These are phyloP conservation scores for Dactylellina parvicollis DNA, from an alignment of 2,329 filamentous ascomycete genomes.

Conservation along the genomic window DNA sequence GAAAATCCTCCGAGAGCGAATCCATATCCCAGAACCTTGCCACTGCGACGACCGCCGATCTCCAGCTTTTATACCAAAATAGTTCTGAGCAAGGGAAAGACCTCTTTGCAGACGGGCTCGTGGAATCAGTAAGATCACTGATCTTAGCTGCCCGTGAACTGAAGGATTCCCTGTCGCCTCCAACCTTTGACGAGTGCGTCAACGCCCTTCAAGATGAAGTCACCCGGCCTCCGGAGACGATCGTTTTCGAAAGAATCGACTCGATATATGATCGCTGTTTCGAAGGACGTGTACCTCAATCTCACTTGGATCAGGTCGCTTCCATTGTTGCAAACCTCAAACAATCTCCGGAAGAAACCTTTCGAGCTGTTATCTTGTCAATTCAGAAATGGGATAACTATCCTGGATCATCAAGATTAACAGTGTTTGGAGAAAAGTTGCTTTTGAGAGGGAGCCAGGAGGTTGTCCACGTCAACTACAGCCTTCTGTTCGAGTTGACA, in stretches of 20 bases:
- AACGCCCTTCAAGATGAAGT: slow-evolving; percentile 76
- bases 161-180: slow-evolving; percentile 74
- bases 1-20: slow-evolving; percentile 82
- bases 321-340: slow-evolving; percentile 24
- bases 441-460: slow-evolving; percentile 82
- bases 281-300: slow-evolving; percentile 80
- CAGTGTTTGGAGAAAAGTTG: slow-evolving; percentile 78
- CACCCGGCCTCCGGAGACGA: slow-evolving; percentile 75
- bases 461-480: slow-evolving; percentile 75
- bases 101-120: slow-evolving; percentile 41
- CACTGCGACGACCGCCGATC: slow-evolving; percentile 64
- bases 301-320: slow-evolving; percentile 67
- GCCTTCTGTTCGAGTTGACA: slow-evolving; percentile 81
- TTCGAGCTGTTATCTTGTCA: slow-evolving; percentile 23
- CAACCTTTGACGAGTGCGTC: slow-evolving; percentile 74
- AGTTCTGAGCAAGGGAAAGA: slow-evolving; percentile 22
- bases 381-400: slow-evolving; percentile 39
- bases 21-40: slow-evolving; percentile 74
- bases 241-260: slow-evolving; percentile 78
- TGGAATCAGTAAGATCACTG: slow-evolving; percentile 61
- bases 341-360: slow-evolving; percentile 29
- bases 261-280: slow-evolving; percentile 82
- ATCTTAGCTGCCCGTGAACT: slow-evolving; percentile 77
- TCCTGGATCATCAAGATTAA: slow-evolving; percentile 67
- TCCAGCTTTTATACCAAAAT: slow-evolving; percentile 54